Evolutionary conservation across 2,329 filamentous ascomycete species (phyloP).

Genomic region (Myotisia sp.): DNA sequence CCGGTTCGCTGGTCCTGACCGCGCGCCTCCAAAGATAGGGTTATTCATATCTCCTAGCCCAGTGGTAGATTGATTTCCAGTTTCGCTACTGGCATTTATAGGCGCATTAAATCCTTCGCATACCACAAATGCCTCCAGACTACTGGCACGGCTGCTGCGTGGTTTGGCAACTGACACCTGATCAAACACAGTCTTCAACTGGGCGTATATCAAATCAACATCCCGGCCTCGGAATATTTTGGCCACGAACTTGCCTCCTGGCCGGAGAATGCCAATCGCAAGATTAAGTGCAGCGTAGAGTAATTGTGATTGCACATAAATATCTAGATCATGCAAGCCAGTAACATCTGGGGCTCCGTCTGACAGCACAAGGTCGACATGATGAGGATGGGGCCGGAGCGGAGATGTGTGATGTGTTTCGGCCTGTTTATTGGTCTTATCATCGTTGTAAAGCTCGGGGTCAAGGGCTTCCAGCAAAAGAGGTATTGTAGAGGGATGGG

Average conservation of each 20-base stretch:
- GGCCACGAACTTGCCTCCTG: constrained; percentile 89
- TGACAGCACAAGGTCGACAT: constrained; percentile 84
- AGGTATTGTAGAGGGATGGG: constrained; percentile 87
- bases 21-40: constrained; percentile 29
- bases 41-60: constrained; percentile 22
- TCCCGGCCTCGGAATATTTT: constrained; percentile 95
- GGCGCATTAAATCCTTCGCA: constrained; percentile 78
- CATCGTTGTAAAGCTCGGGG: constrained; percentile 45
- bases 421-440: constrained; percentile 22
- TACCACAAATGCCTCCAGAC: constrained; percentile 91
- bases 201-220: constrained; percentile 88
- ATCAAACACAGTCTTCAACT: constrained; percentile 82
- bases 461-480: constrained; percentile 76
- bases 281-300: constrained; percentile 90
- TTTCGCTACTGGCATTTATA: background rate
- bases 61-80: constrained; percentile 1
- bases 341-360: constrained; percentile 96
- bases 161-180: constrained; percentile 85
- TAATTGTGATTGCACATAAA: constrained; percentile 92
- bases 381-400: constrained; percentile 45
- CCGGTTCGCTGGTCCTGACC: constrained; percentile 23
- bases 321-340: constrained; percentile 90
- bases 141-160: constrained; percentile 84
- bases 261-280: constrained; percentile 78
- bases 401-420: constrained; percentile 21